Base-by-base conservation (phyloP, 306 rosid species). In the Vachellia collinsii region DNA sequence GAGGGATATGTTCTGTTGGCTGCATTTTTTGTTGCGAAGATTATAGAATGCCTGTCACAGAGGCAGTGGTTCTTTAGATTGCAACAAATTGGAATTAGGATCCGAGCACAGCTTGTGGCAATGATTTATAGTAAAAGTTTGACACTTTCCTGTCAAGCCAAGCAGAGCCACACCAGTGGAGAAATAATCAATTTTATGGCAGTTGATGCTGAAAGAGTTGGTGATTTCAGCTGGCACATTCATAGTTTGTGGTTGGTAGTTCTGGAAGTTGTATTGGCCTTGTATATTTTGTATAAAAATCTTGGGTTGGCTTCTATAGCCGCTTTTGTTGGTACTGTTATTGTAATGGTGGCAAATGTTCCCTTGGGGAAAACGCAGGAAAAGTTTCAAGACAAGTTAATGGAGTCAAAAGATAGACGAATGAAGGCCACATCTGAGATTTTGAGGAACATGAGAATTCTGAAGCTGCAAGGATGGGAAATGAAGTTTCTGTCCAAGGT, bases 401-500 rank as follows among this genome's bases (percentile, higher is more conserved):
- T 89, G 94, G 84, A 86, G 36, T 87, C 89, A 14, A 91, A 89
- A 66, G 94, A 91, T 76, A 44, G 22, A 34, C 76, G 92, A 73
- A 91, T 89, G 88, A 91, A 87, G 61, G 69, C 86, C 36, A 91
- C 89, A 0, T 86, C 91, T 59, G 92, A 91, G 91, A 65, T 86
- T 62, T 80, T 91, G 22, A 91, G 88, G 80, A 89, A 84, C 86
- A 87, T 91, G 91, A 82, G 83, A 77, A 87, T 91, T 74, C 90
- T 91, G 66, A 88, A 91, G 72, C 83, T 91, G n/a, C 90, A 89
- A 76, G 92, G 88, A 74, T 91, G 94, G 94, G 92, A 89, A 70
- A 89, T 86, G 90, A 91, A 86, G 85, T 91, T 91, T 67, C 70
- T 84, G 38, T 80, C 88, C 0, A 88, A 76, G 72, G 76, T 88